phyloP scores from a whole-genome alignment of 345 rosid species.

The Sonneratia caseolaris region DNA sequence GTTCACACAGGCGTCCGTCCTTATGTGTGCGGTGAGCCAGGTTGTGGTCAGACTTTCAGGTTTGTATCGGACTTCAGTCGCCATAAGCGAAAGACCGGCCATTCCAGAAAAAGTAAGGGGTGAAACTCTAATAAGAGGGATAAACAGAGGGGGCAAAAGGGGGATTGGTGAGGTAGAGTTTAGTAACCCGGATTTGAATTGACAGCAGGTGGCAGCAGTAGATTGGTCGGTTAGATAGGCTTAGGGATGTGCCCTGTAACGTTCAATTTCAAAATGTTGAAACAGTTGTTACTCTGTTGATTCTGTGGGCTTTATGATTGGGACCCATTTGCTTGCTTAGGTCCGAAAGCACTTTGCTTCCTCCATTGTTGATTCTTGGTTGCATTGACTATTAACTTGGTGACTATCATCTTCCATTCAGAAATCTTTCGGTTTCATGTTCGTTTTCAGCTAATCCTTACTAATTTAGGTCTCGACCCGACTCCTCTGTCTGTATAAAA shows the following conservation, averaged over 20 bases:
- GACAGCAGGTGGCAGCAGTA: constrained; percentile 1
- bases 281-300: too few relatives aligned
- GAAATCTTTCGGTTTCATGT: too few relatives aligned
- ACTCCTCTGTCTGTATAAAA: too few relatives aligned
- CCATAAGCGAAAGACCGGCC: constrained; percentile 93
- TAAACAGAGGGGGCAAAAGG: constrained; percentile 2
- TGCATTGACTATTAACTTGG: too few relatives aligned
- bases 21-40: constrained; percentile 64
- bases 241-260: neutral
- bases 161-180: neutral
- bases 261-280: too few relatives aligned
- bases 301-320: too few relatives aligned
- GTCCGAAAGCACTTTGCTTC: too few relatives aligned
- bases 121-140: constrained; percentile 7
- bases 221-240: neutral
- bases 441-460: too few relatives aligned
- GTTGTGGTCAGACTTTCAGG: constrained; percentile 87
- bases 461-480: too few relatives aligned
- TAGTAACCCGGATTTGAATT: neutral
- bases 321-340: too few relatives aligned
- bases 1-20: constrained; percentile 99
- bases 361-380: too few relatives aligned
- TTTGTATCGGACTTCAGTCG: constrained; percentile 95
- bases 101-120: constrained; percentile 50
- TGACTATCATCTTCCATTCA: too few relatives aligned